Base-by-base conservation (phyloP, 2,329 filamentous ascomycete genomes). In the Albophoma yamanashiensis region DNA sequence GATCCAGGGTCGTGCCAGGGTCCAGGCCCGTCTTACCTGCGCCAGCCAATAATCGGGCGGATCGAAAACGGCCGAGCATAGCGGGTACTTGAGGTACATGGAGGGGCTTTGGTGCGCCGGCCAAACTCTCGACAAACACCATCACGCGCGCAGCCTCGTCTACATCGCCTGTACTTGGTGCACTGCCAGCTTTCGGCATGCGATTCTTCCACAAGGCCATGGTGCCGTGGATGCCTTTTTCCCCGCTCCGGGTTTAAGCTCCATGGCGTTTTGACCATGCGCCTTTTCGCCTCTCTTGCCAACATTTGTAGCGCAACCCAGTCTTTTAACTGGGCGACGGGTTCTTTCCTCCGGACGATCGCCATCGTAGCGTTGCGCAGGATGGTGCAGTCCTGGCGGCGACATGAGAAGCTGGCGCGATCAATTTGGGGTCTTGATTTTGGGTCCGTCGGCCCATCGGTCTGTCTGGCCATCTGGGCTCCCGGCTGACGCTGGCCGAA, bases 21-120 rank as follows among this genome's bases (percentile, higher is more conserved):
- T 65, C 65, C 60, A 63, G 64, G 65, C 55, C 59, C 57, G 59
- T 55, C 58, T 56, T 39, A 60, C 56, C 15, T 42, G n/a, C 55
- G 59, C 59, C 62, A 59, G 57, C 72, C 73, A 74, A 73, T 75
- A 65, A 74, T 75, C 71, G 71, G 68, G 40, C 55, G 67, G 71
- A 74, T 74, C 68, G 70, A 65, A 56, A 58, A 65, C 61, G 50
- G 50, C 43, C 43, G 22, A 40, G 57, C 61, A 3, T 60, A 59
- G 63, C 43, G 40, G 52, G 60, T 55, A 59, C 58, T 53, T 58
- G 57, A 45, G 58, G 43, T 57, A 62, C 62, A 53, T 62, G 59
- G 47, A 27, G 9, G 31, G n/a, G 43, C 15, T 5, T 43, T 34
- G 43, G 40, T 55, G 60, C 39, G 45, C 58, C 61, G 14, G 53